Base-by-base conservation (phyloP, 2,329 filamentous ascomycete species). In the Fusarium sulawesiense region DNA sequence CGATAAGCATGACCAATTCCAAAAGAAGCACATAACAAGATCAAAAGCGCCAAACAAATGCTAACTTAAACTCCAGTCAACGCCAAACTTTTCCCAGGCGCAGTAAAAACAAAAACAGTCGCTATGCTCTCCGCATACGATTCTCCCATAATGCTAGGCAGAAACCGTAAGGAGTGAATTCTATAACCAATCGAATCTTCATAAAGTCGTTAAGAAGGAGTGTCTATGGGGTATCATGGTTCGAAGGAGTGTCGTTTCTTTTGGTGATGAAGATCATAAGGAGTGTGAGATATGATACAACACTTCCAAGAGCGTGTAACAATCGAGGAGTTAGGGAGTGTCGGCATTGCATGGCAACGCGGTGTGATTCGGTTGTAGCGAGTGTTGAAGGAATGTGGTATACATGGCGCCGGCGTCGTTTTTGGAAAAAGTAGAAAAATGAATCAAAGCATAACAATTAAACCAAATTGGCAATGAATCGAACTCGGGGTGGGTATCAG, bases 101-200 rank as follows among this genome's bases (percentile, higher is more conserved):
- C 64, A 66, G 67, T 62, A 56, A 68, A 73, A 69, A 66, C 55
- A 68, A 76, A 82, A 76, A 82, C 59, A 82, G 83, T 83, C 84
- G 85, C 85, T 86, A 86, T 87, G 85, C 84, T 86, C 79, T 83
- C 82, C 82, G 81, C 82, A 80, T 66, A 75, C 71, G 62, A 69
- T 82, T 82, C 78, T 78, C 81, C 70, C 66, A 67, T 70, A 67
- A 64, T 69, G 55, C 56, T 68, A 79, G 78, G 76, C 78, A 73
- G 66, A 76, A 68, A 80, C 77, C 79, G 77, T 80, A 84, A 83
- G 81, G 83, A 84, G 80, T 79, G 82, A 81, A 75, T 79, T 81
- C 78, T 81, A 82, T 82, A 74, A 69, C 75, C 74, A 71, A 76
- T 76, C 56, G 58, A 66, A 65, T 76, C 74, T 75, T 82, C 77